Evolutionary conservation across 2,329 filamentous ascomycete genomes (phyloP).

Genomic region (Pseudocercospora pini-densiflorae): DNA sequence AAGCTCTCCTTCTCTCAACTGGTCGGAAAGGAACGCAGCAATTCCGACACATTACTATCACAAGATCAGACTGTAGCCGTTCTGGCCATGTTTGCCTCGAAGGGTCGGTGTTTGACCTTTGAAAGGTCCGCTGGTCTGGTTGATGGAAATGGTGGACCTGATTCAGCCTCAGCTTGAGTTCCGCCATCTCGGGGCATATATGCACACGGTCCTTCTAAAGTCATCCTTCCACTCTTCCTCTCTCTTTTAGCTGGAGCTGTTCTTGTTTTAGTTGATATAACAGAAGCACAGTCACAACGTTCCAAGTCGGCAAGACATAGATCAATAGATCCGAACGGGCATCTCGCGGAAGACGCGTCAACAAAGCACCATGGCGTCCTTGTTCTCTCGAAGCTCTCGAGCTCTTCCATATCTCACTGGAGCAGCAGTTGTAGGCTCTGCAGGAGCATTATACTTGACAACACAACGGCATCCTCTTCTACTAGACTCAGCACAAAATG

Average conservation of each 20-base stretch:
- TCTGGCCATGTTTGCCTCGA: not conserved
- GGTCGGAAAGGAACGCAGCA: not conserved
- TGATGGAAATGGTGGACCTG: no score
- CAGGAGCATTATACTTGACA: constrained; percentile 21
- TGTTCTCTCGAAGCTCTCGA: constrained; percentile 24
- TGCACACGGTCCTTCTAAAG: no score
- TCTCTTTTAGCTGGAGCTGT: no score
- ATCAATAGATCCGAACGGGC: not conserved
- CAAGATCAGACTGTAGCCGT: not conserved
- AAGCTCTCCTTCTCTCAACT: no score
- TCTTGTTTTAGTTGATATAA: not conserved
- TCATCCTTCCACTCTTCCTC: no score
- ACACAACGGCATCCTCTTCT: constrained; percentile 19
- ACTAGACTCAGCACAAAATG: constrained; percentile 36
- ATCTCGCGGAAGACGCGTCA: not conserved
- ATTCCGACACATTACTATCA: not conserved
- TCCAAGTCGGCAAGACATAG: not conserved
- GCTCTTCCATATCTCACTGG: constrained; percentile 26
- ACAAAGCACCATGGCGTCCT: constrained; percentile 20
- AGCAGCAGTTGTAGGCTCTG: constrained; percentile 20
- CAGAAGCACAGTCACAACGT: not conserved
- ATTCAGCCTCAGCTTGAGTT: not conserved
- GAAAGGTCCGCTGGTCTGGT: not conserved
- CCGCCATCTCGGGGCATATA: no score
- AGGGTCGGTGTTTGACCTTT: not conserved